A percentile compares a stretch with the other conserved stretches of the same genome.
These are phyloP conservation scores for Cornus florida DNA, from an alignment of 148 eudicot genomes.

Conservation along the genomic window DNA sequence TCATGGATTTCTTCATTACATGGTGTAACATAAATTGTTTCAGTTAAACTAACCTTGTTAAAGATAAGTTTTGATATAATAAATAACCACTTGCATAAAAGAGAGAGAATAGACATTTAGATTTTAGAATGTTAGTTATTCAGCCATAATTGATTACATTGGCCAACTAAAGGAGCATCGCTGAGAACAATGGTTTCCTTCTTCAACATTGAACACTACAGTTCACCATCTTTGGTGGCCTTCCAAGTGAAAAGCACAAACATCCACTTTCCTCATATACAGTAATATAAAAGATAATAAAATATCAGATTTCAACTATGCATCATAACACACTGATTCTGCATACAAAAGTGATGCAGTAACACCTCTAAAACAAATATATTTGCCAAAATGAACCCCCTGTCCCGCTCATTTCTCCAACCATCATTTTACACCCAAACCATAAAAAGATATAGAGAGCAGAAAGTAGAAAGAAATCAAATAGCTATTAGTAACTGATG, in stretches of 20 bases:
- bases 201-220: too few species aligned
- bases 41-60: too few species aligned
- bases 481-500: background rate
- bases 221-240: background rate
- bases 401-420: too few species aligned
- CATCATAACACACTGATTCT: too few species aligned
- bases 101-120: background rate
- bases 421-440: too few species aligned
- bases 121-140: background rate
- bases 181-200: too few species aligned
- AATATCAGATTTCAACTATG: constrained; percentile 2
- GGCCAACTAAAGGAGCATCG: background rate
- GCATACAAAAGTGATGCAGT: too few species aligned
- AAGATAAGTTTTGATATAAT: background rate
- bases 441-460: background rate
- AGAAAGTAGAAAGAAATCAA: background rate
- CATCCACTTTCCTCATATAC: background rate
- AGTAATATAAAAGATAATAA: background rate
- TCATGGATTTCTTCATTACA: too few species aligned
- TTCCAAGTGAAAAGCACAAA: background rate
- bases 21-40: too few species aligned
- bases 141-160: background rate
- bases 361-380: too few species aligned
- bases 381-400: too few species aligned
- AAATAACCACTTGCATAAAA: background rate